A percentile compares a stretch with the other conserved stretches of the same genome.
These are phyloP conservation scores for Effrenium voratum DNA, from an alignment of 73 alveolate species.

Conservation along the genomic window DNA sequence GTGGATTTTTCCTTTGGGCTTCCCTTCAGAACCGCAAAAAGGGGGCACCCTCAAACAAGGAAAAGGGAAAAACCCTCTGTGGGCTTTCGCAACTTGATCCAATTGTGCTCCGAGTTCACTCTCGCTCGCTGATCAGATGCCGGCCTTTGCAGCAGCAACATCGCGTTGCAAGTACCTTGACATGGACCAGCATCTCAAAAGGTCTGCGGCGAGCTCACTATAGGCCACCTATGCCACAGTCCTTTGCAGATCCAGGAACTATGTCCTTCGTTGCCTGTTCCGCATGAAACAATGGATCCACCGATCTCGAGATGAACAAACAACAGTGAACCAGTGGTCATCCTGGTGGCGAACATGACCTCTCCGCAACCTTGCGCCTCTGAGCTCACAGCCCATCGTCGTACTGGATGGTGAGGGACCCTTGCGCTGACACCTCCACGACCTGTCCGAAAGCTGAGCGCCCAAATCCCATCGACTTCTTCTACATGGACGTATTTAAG, in stretches of 20 bases:
- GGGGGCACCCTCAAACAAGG: neutral
- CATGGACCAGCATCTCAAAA: neutral
- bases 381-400: slow-evolving; percentile 43
- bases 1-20: too few relatives aligned
- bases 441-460: too few relatives aligned
- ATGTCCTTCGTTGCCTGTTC: too few relatives aligned
- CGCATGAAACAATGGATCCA: too few relatives aligned
- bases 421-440: slow-evolving; percentile 59
- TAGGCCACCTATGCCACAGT: too few relatives aligned
- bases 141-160: slow-evolving; percentile 56
- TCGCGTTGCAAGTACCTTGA: slow-evolving; percentile 65
- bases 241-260: too few relatives aligned
- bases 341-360: neutral
- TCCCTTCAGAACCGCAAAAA: too few relatives aligned
- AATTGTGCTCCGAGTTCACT: neutral
- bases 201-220: neutral
- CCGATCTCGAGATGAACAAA: too few relatives aligned
- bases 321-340: too few relatives aligned
- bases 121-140: neutral
- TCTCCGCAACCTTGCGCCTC: neutral
- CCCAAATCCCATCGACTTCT: too few relatives aligned
- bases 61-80: neutral
- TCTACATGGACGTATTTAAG: too few relatives aligned
- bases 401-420: slow-evolving; percentile 70
- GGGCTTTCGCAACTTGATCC: neutral